Evolutionary conservation across 2,329 filamentous ascomycete genomes (phyloP).

Genomic region (Daldinia sp.): DNA sequence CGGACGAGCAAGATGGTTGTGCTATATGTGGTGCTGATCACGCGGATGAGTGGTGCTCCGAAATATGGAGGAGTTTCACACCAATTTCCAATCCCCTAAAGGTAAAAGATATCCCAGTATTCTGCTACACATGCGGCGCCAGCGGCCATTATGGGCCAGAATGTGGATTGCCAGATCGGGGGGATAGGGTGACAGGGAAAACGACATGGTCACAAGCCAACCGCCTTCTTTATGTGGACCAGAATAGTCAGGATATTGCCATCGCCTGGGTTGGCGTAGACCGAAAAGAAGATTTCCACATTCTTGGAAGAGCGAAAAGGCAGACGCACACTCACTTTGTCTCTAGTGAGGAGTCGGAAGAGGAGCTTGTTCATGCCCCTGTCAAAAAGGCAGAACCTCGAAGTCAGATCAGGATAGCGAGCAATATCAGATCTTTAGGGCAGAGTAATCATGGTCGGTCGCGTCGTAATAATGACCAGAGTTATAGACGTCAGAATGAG

Average conservation of each 20-base stretch:
- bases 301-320: slow-evolving; percentile 41
- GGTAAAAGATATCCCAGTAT: slow-evolving; percentile 59
- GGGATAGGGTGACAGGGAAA: slow-evolving; percentile 42
- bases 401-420: slow-evolving; percentile 43
- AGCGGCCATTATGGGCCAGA: slow-evolving; percentile 65
- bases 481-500: slow-evolving; percentile 18
- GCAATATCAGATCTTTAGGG: slow-evolving; percentile 38
- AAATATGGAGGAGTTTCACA: slow-evolving; percentile 67
- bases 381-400: slow-evolving; percentile 35
- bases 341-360: slow-evolving; percentile 48
- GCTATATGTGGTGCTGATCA: slow-evolving; percentile 69
- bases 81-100: slow-evolving; percentile 51
- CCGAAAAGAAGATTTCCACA: slow-evolving; percentile 37
- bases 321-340: slow-evolving; percentile 45
- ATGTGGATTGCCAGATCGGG: slow-evolving; percentile 52
- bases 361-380: slow-evolving; percentile 44
- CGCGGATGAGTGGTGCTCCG: slow-evolving; percentile 65
- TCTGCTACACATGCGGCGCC: slow-evolving; percentile 65
- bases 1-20: slow-evolving; percentile 65
- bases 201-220: slow-evolving; percentile 63
- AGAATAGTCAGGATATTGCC: slow-evolving; percentile 50
- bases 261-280: slow-evolving; percentile 46
- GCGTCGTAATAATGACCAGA: slow-evolving; percentile 19
- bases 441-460: slow-evolving; percentile 10
- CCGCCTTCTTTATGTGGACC: slow-evolving; percentile 59